A percentile compares a stretch with the other conserved stretches of the same genome.
phyloP scores from a whole-genome alignment of 331 rosid genomes.

The Phaseolus coccineus region DNA sequence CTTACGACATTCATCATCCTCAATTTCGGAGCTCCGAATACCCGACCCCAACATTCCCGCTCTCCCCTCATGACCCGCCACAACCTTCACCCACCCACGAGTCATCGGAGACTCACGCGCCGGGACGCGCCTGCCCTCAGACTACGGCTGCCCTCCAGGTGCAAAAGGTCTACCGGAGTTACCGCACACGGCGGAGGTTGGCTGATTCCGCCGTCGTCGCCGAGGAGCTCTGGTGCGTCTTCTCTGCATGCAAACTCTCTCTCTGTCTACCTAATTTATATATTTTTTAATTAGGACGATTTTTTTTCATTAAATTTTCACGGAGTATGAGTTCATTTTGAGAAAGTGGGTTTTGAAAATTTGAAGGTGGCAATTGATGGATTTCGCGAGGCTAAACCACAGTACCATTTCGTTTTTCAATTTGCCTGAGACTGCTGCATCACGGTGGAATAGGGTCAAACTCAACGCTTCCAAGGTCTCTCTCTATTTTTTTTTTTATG shows the following conservation, averaged over 20 bases:
- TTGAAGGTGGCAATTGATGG: constrained; percentile 91
- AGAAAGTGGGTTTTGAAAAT: constrained; percentile 17
- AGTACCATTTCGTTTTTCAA: constrained; percentile 93
- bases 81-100: not conserved
- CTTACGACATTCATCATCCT: constrained; percentile 47
- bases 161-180: constrained; percentile 88
- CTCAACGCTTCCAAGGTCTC: constrained; percentile 85
- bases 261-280: not conserved
- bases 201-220: constrained; percentile 98
- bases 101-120: not conserved
- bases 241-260: constrained; percentile 33
- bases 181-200: constrained; percentile 91
- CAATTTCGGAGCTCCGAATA: constrained; percentile 45
- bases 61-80: not conserved
- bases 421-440: constrained; percentile 66
- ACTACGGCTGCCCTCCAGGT: constrained; percentile 68
- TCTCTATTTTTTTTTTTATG: not conserved
- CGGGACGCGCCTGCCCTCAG: constrained; percentile 26
- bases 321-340: not conserved
- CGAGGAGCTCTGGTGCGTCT: constrained; percentile 86
- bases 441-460: constrained; percentile 77
- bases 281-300: not conserved
- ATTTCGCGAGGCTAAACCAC: constrained; percentile 70
- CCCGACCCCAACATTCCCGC: not conserved
- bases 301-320: not conserved